These are phyloP conservation scores for Fusarium nodosum DNA, from an alignment of 2,329 filamentous ascomycete genomes.

Conservation along the genomic window DNA sequence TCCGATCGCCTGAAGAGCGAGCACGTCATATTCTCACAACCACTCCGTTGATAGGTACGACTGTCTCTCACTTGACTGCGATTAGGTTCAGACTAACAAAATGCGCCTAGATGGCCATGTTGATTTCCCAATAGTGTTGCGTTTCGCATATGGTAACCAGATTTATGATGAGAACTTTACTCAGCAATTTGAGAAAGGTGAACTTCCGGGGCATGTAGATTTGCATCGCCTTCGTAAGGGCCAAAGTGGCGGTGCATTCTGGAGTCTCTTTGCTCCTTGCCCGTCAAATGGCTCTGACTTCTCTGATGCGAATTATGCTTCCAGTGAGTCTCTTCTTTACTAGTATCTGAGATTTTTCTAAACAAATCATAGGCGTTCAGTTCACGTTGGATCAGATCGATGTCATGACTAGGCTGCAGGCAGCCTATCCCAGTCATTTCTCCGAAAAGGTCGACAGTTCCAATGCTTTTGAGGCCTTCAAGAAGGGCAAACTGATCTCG, in stretches of 20 bases:
- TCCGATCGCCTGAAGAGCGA: constrained; percentile 59
- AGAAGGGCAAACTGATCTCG: constrained; percentile 75
- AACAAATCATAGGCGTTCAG: constrained; percentile 65
- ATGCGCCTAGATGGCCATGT: constrained; percentile 83
- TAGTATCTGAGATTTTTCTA: neutral
- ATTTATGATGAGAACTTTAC: constrained; percentile 82
- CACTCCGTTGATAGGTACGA: constrained; percentile 65
- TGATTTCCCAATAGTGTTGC: constrained; percentile 83
- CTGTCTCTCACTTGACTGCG: neutral
- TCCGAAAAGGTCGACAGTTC: constrained; percentile 72
- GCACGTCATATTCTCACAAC: constrained; percentile 61
- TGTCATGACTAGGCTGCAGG: constrained; percentile 73
- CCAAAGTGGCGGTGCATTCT: constrained; percentile 87
- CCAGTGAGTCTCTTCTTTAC: constrained; percentile 63
- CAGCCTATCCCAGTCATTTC: constrained; percentile 76
- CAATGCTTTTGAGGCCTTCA: constrained; percentile 73
- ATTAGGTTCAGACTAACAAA: neutral
- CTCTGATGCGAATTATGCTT: constrained; percentile 77
- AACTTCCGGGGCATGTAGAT: constrained; percentile 80
- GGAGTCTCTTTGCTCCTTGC: constrained; percentile 87
- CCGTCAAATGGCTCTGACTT: constrained; percentile 80
- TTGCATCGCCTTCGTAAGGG: constrained; percentile 80
- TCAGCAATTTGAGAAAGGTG: constrained; percentile 79
- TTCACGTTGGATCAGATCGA: constrained; percentile 83
- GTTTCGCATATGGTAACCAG: constrained; percentile 76